A percentile compares a stretch with the other conserved stretches of the same genome.
Conservation (phyloP, 139 green algal species). For the Microglena sp. region DNA sequence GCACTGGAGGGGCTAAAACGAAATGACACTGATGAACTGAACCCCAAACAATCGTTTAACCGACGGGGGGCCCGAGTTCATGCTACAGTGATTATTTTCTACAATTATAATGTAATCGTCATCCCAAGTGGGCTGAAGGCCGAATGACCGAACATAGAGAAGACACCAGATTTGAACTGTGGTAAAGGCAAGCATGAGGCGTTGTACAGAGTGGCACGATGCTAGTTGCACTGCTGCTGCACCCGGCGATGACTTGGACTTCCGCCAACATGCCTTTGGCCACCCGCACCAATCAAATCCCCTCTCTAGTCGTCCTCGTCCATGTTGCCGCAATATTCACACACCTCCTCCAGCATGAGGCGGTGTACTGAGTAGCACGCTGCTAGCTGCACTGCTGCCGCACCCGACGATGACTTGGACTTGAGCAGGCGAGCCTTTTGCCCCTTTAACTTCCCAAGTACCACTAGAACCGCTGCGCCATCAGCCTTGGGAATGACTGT, state of each 20-base stretch:
- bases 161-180: too few relatives aligned
- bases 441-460: constrained; percentile 46
- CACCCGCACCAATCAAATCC: constrained; percentile 45
- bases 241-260: constrained; percentile 25
- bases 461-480: constrained; percentile 50
- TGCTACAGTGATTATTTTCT: too few relatives aligned
- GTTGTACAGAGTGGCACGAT: constrained; percentile 47
- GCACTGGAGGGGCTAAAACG: too few relatives aligned
- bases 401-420: constrained; percentile 24
- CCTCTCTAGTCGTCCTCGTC: constrained; percentile 21
- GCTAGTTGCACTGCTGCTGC: constrained; percentile 60
- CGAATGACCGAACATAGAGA: too few relatives aligned
- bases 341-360: constrained; percentile 62
- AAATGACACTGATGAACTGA: too few relatives aligned
- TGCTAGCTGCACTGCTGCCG: constrained; percentile 59
- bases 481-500: constrained; percentile 62
- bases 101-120: too few relatives aligned
- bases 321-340: constrained; percentile 35
- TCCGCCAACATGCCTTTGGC: constrained; percentile 32
- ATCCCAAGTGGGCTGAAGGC: too few relatives aligned
- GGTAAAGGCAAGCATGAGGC: constrained; percentile 57
- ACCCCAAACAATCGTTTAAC: too few relatives aligned
- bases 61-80: too few relatives aligned
- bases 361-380: constrained; percentile 49
- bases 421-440: constrained; percentile 36